Evolutionary conservation across 306 rosid species (phyloP).

Genomic region (Senna siamea): DNA sequence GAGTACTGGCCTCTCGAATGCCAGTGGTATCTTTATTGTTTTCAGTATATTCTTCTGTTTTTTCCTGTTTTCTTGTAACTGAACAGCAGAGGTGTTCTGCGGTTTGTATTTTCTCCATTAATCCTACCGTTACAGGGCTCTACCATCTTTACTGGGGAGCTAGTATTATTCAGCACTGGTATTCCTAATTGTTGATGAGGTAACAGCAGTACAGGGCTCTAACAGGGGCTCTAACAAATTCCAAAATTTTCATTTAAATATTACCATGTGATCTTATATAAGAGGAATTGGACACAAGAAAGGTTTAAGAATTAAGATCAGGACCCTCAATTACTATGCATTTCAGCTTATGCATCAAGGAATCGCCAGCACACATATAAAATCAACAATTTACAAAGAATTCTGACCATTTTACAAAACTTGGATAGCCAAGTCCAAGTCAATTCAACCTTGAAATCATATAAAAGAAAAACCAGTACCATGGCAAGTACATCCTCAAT

Average conservation of each 20-base stretch:
- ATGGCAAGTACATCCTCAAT: conserved; percentile 3
- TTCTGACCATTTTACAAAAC: neutral
- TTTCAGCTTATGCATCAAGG: conserved; percentile 13
- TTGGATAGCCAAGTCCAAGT: conserved; percentile 3
- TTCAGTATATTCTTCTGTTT: too few species aligned
- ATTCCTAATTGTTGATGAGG: too few species aligned
- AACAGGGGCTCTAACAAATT: too few species aligned
- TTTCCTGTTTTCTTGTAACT: too few species aligned
- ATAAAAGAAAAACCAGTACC: conserved; percentile 1
- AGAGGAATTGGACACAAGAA: neutral
- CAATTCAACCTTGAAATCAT: conserved; percentile 16
- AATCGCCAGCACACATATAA: neutral
- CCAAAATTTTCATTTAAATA: neutral
- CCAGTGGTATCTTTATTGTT: too few species aligned
- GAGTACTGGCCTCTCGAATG: too few species aligned
- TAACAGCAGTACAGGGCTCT: too few species aligned
- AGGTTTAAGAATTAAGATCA: neutral
- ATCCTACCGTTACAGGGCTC: too few species aligned
- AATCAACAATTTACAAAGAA: neutral
- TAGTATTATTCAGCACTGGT: too few species aligned
- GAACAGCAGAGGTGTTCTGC: too few species aligned
- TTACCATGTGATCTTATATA: neutral
- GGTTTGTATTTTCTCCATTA: too few species aligned
- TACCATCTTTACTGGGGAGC: too few species aligned
- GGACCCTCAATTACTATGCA: neutral